Conservation (phyloP, 2,329 filamentous ascomycete genomes). For the Bretziella fagacearum region DNA sequence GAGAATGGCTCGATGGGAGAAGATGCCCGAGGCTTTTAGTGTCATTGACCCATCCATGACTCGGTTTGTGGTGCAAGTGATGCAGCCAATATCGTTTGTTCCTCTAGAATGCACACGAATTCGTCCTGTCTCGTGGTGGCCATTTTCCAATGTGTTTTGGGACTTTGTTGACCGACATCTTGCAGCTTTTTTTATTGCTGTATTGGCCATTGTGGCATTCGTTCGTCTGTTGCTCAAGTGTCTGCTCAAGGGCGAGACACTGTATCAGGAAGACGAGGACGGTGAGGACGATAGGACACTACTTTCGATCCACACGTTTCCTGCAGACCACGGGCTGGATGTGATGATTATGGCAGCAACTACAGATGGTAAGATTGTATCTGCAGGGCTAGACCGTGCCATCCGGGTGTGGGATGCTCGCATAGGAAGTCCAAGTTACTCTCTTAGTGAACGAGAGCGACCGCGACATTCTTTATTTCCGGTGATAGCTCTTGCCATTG, state of each 20-base stretch:
- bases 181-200: constrained; percentile 41
- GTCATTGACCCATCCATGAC: constrained; percentile 54
- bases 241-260: constrained; percentile 48
- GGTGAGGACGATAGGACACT: constrained; percentile 26
- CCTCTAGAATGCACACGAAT: constrained; percentile 50
- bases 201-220: constrained; percentile 45
- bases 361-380: constrained; percentile 46
- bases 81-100: constrained; percentile 59
- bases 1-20: constrained; percentile 1
- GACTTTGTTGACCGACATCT: constrained; percentile 50
- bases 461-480: constrained; percentile 30
- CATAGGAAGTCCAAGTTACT: constrained; percentile 26
- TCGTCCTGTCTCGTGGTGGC: constrained; percentile 29
- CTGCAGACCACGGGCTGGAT: constrained; percentile 50
- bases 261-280: constrained; percentile 28
- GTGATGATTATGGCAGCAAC: constrained; percentile 48
- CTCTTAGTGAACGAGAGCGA: neutral
- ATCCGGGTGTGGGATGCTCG: constrained; percentile 50
- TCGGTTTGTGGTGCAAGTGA: constrained; percentile 57
- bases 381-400: constrained; percentile 51
- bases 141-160: constrained; percentile 26
- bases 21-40: constrained; percentile 45
- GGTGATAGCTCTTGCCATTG: constrained; percentile 45
- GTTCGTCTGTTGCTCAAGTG: constrained; percentile 59
- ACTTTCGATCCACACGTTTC: constrained; percentile 43